Evolutionary conservation across 768 basidiomycete genomes (phyloP).

Genomic region (Sarcodon aspratus): DNA sequence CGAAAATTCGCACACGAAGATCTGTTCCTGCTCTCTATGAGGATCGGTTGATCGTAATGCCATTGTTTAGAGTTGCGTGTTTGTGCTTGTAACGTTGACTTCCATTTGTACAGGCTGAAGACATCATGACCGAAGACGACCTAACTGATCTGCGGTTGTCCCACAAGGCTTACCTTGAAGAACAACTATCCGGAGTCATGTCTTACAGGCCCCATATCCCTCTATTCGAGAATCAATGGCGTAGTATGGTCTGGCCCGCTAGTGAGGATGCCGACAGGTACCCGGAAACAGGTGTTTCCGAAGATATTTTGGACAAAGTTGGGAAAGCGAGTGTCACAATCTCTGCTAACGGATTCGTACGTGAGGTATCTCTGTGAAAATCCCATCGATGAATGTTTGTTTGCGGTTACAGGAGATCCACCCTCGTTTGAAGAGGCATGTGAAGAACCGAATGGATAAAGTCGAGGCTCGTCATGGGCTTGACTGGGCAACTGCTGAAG

Average conservation of each 20-base stretch:
- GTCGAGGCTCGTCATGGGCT: constrained; percentile 60
- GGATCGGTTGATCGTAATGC: constrained; percentile 57
- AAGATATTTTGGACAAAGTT: constrained; percentile 38
- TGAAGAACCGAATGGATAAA: constrained; percentile 63
- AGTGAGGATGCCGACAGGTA: constrained; percentile 32
- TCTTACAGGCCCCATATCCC: constrained; percentile 36
- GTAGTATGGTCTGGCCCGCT: constrained; percentile 44
- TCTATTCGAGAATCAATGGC: constrained; percentile 66
- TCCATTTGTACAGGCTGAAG: constrained; percentile 22
- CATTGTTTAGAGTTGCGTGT: background rate
- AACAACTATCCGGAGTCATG: constrained; percentile 39
- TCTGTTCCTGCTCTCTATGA: constrained; percentile 81
- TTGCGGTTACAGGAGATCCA: constrained; percentile 53
- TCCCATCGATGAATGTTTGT: background rate
- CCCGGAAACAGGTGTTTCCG: constrained; percentile 60
- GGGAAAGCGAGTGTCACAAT: constrained; percentile 59
- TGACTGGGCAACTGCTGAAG: constrained; percentile 89
- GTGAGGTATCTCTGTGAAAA: constrained; percentile 14
- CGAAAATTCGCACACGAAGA: constrained; percentile 65
- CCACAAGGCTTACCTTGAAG: constrained; percentile 56
- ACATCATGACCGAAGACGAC: constrained; percentile 36
- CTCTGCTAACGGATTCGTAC: constrained; percentile 46
- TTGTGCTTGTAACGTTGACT: background rate
- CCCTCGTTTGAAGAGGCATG: constrained; percentile 64
- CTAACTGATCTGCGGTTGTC: constrained; percentile 38